These are phyloP conservation scores for Neurospora sp. DNA, from an alignment of 495 filamentous ascomycete species.

Conservation along the genomic window DNA sequence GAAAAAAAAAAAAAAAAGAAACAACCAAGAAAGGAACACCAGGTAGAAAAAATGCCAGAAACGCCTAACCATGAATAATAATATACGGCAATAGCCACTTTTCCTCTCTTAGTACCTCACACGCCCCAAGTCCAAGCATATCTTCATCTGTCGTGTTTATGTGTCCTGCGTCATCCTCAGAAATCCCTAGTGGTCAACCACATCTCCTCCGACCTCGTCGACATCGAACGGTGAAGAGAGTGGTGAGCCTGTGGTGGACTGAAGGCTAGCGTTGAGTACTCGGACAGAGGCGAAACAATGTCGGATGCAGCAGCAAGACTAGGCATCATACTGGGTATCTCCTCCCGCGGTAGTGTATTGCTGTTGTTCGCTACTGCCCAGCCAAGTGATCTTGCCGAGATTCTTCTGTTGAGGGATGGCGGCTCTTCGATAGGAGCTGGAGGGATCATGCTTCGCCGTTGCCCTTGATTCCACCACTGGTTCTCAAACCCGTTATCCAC, in stretches of 20 bases:
- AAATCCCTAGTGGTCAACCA: constrained; percentile 8
- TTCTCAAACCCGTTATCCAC: constrained; percentile 44
- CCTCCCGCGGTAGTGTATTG: background rate
- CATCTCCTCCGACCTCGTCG: constrained; percentile 23
- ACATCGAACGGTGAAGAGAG: constrained; percentile 13
- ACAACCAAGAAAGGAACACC: background rate
- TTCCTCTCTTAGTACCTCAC: background rate
- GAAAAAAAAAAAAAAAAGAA: background rate
- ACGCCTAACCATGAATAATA: background rate
- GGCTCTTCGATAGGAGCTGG: background rate
- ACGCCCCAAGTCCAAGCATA: background rate
- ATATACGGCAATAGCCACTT: background rate
- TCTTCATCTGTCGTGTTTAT: background rate
- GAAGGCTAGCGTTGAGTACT: background rate
- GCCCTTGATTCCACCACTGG: constrained; percentile 41
- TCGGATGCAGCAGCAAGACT: background rate
- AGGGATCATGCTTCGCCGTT: constrained; percentile 12
- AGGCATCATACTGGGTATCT: background rate
- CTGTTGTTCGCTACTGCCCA: constrained; percentile 7
- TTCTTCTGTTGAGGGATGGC: background rate
- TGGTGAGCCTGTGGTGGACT: constrained; percentile 3
- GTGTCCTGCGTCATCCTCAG: background rate
- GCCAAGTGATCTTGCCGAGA: constrained; percentile 4
- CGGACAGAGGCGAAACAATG: constrained; percentile 5
- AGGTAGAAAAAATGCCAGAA: background rate